phyloP scores from a whole-genome alignment of 208 protist species.

The Leptomonas pyrrhocoris region DNA sequence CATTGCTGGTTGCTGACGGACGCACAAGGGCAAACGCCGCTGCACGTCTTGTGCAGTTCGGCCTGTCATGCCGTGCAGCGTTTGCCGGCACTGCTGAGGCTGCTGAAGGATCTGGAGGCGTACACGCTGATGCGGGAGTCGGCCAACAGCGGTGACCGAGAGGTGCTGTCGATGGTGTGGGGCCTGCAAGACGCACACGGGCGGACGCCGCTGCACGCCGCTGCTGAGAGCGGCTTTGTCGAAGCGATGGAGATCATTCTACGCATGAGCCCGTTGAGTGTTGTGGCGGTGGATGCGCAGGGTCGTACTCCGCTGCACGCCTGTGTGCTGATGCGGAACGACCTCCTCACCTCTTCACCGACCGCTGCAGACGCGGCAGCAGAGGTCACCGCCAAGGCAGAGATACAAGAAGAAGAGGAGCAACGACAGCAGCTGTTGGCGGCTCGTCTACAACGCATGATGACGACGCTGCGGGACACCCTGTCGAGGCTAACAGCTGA shows the following conservation, averaged over 20 bases:
- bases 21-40: conserved; percentile 41
- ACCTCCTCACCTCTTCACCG: background rate
- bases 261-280: conserved; percentile 18
- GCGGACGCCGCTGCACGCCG: conserved; percentile 62
- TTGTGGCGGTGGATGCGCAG: conserved; percentile 47
- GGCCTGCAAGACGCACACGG: conserved; percentile 46
- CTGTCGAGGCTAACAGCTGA: background rate
- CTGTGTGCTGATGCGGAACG: conserved; percentile 24
- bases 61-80: conserved; percentile 35
- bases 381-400: background rate
- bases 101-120: conserved; percentile 30
- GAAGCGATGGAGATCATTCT: conserved; percentile 48
- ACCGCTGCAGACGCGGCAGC: background rate
- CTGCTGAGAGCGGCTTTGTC: conserved; percentile 50
- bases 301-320: conserved; percentile 69
- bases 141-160: background rate
- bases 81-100: conserved; percentile 35
- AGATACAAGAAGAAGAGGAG: conserved; percentile 2
- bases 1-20: conserved; percentile 53
- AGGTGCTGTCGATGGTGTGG: conserved; percentile 29
- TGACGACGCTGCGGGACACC: conserved; percentile 14
- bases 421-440: conserved; percentile 5
- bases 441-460: conserved; percentile 11
- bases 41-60: conserved; percentile 69
- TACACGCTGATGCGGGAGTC: conserved; percentile 6